Evolutionary conservation across 1,284 basidiomycete genomes (phyloP).

Genomic region (Austropuccinia psidii): DNA sequence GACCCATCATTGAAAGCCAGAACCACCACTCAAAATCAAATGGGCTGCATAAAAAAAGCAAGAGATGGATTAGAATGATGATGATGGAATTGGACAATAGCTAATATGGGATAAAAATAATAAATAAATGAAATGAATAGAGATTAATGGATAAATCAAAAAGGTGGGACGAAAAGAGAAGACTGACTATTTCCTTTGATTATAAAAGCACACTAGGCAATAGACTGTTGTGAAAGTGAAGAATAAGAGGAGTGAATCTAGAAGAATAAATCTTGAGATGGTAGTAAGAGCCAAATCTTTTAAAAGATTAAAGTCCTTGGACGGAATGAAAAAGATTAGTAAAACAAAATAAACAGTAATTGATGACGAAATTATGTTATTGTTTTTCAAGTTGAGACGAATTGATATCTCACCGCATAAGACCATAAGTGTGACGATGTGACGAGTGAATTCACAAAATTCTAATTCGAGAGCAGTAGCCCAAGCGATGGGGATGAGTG

Average conservation of each 20-base stretch:
- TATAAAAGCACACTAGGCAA: constrained; percentile 91
- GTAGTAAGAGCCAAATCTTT: constrained; percentile 89
- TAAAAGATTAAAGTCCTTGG: not conserved
- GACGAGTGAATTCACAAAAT: constrained; percentile 79
- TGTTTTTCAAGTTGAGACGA: not conserved
- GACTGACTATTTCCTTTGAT: constrained; percentile 58
- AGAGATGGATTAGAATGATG: constrained; percentile 33
- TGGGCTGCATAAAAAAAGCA: constrained; percentile 60
- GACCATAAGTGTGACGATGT: constrained; percentile 89
- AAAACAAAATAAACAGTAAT: not conserved
- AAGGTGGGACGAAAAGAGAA: not conserved
- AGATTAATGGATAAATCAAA: not conserved
- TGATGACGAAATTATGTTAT: not conserved
- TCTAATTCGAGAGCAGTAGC: constrained; percentile 91
- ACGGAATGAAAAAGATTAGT: not conserved
- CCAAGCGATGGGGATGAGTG: constrained; percentile 92
- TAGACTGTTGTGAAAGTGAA: constrained; percentile 97
- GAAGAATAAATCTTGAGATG: constrained; percentile 92
- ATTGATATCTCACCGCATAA: constrained; percentile 61
- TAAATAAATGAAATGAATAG: not conserved
- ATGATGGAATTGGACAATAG: too few species aligned
- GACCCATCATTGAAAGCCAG: constrained; percentile 82
- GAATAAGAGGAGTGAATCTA: constrained; percentile 96
- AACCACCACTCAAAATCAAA: constrained; percentile 95
- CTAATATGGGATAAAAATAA: too few species aligned